A percentile compares a stretch with the other conserved stretches of the same genome.
Conservation (phyloP, 192 early-diverging fungal species). For the Umbelopsis sp. region DNA sequence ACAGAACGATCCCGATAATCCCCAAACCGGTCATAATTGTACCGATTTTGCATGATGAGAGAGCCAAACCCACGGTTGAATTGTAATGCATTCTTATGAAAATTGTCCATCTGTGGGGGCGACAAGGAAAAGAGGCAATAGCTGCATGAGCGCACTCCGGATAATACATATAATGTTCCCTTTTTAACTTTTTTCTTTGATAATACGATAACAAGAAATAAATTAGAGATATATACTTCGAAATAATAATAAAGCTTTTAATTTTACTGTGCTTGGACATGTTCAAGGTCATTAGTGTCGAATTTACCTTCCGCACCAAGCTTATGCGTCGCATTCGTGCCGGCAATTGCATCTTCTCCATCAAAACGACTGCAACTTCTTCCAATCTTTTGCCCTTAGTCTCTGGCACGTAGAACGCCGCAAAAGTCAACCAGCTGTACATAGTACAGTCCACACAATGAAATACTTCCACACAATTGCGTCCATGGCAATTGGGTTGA, state of each 20-base stretch:
- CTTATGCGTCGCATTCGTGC: background rate
- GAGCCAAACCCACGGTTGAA: too few species aligned
- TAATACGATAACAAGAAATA: background rate
- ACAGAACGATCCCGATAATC: too few species aligned
- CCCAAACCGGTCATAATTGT: too few species aligned
- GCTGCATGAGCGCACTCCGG: conserved; percentile 1
- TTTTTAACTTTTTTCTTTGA: conserved; percentile 6
- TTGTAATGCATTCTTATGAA: too few species aligned
- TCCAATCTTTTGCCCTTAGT: too few species aligned
- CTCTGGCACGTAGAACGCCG: conserved; percentile 51
- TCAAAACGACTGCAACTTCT: conserved; percentile 46
- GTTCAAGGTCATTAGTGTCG: background rate
- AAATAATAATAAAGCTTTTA: background rate
- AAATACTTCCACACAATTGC: background rate
- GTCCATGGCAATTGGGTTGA: conserved; percentile 14
- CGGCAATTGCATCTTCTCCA: conserved; percentile 10
- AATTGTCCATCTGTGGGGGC: background rate
- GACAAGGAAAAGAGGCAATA: conserved; percentile 3
- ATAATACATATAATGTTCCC: conserved; percentile 8
- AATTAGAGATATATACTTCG: background rate
- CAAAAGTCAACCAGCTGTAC: conserved; percentile 3
- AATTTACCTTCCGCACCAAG: conserved; percentile 1
- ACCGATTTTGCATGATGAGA: too few species aligned
- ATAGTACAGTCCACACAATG: conserved; percentile 10
- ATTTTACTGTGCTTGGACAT: background rate